These are phyloP conservation scores for Calonectria pseudoturangicola DNA, from an alignment of 2,329 filamentous ascomycete species.

Conservation along the genomic window DNA sequence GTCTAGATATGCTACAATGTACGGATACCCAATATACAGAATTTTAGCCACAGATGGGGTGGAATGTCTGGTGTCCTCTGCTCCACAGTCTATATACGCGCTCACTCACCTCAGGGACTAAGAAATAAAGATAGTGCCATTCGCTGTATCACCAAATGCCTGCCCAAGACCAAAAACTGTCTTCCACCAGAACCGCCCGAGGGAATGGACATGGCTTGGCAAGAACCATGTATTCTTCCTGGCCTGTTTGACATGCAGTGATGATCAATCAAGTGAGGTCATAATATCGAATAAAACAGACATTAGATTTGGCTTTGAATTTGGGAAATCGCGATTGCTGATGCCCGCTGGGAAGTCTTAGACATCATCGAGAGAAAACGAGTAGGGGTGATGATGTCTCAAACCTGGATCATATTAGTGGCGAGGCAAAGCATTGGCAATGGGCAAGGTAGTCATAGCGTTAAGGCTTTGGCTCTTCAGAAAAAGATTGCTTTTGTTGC, in stretches of 20 bases:
- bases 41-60: constrained; percentile 3
- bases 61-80: constrained; percentile 1
- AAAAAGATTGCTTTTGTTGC: constrained; percentile 3
- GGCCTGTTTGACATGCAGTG: no score
- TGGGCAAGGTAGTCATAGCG: background rate
- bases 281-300: background rate
- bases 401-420: constrained; percentile 19
- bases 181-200: no score
- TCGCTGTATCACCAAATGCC: background rate
- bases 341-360: background rate
- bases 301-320: background rate
- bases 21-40: constrained; percentile 28
- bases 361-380: background rate
- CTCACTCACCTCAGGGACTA: constrained; percentile 2
- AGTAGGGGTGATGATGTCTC: background rate
- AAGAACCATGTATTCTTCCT: background rate
- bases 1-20: constrained; percentile 30
- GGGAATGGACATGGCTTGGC: background rate
- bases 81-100: background rate
- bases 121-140: background rate
- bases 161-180: background rate
- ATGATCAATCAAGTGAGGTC: background rate
- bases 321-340: background rate
- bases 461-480: background rate
- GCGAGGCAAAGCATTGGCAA: constrained; percentile 22